Evolutionary conservation across 148 eudicot species (phyloP), one percentile per base, ranked within the genome.

Genomic region (Chenopodium formosanum): DNA sequence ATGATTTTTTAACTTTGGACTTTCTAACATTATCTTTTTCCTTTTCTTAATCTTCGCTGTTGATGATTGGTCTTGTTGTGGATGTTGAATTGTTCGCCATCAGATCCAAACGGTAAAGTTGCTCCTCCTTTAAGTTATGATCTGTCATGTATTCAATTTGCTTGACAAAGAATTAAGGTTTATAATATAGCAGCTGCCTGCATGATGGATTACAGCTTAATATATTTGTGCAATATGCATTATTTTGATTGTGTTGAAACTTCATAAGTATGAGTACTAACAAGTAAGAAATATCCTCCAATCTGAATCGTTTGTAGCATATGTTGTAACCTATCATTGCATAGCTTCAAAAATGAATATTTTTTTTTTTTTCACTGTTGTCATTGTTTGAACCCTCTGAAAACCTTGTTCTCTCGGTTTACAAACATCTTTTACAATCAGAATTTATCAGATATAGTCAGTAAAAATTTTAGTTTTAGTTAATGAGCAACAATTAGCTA

Each of bases 61-160:
- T 70, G 56, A 9, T 66, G 69, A 65, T 77, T 52, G 87, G 52
- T 80, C 62, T 60, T 44, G 44, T 75, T 67, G 78, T 73, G 70
- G 66, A 75, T 31, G 84, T 23, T 81, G 75, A 74, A 65, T 44
- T 52, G 27, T 82, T 71, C 71, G 50, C 7, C 83, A 48, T 65
- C 92, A 90, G 92, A 90, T 90, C 92, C 92, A 78, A 90, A 90
- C 63, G 92, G 92, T 90, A 85, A 79, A 48, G 32, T 64, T 47
- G 3, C 69, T 80, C 52, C 10, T 73, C 16, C 14, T 7, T 74
- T 27, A 13, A 25, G 63, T 50, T 50, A 23, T 29, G 20, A 25
- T 37, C 58, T 73, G 58, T 73, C 75, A 47, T 44, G 29, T 11
- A 19, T 67, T 27, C 70, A 67, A 67, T 25, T 27, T 67, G 70